Base-by-base conservation (phyloP, 1,284 basidiomycete genomes). In the Tilletia setariae region DNA sequence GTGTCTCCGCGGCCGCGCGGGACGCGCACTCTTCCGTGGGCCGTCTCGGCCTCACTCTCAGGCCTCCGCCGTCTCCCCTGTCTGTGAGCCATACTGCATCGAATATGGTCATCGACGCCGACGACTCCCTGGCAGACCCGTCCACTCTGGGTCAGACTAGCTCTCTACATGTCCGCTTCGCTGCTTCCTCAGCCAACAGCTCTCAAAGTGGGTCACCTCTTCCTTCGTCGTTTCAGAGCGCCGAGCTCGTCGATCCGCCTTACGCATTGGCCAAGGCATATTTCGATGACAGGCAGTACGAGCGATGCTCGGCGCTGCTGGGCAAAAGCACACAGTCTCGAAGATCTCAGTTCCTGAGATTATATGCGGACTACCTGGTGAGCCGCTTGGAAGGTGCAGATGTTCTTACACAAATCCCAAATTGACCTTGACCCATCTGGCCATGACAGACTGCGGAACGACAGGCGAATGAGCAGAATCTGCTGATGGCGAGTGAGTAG, bases 301-400 rank as follows among this genome's bases (percentile, higher is more conserved):
- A 89, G 67, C 87, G 93, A 70, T 91, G 90, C 47, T 87, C 88
- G 7, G 84, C 88, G 30, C 65, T 76, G 47, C 71, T 81, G 0
- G 76, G 51, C 13, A 81, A 47, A 32, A 62, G 47, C 43, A 65
- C 19, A 40, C 47, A 7, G 6, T 30, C 0, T 66, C 67, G 72
- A 32, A 91, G 90, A 76, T 89, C 90, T 1, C 85, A 85, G 21
- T 98, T 97, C 83, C 79, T 98, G 73, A 86, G 86, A 63, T 84
- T 90, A 44, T 98, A 98, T 80, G 88, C 91, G 68, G 88, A 88
- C 70, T 98, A 90, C 82, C 85, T 98, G 81, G 94, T 94, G 81
- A 85, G 16, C 43, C 15, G 16, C 7, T 23, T 28, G 11, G 28
- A n/a, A 23, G 23, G 19, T 44, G 35, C 35, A 4, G 11, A 6